Base-by-base conservation (phyloP, 805 yeast genomes). In the Wickerhamomyces xylosicus region DNA sequence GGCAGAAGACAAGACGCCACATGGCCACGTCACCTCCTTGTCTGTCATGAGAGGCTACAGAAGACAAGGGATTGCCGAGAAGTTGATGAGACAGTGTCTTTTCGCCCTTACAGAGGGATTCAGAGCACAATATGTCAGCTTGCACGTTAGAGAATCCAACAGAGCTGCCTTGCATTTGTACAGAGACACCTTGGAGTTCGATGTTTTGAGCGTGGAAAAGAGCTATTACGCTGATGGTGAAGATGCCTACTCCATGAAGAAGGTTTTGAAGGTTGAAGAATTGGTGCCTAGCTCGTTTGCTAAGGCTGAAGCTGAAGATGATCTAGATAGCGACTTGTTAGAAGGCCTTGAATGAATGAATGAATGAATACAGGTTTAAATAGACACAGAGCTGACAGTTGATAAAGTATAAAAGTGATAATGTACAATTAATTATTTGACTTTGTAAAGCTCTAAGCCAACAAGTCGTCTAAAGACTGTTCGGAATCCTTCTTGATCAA, bases 201-300 rank as follows among this genome's bases (percentile, higher is more conserved):
- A 82, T 57, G 92, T 85, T 33, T 67, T 82, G 41, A 74, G 79
- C 33, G 77, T 92, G 42, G 96, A 87, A 52, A 80, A 75, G 47
- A 72, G 82, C n/a, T 92, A 92, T 59, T 92, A 92, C 53, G 96
- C 89, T 38, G 97, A 92, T 61, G 95, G 95, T 25, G 98, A 92
- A 62, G 97, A 92, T 62, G 98, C 98, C 14, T 90, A 89, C 59
- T 82, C 92, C 32, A 92, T 92, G 98, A 78, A 77, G 55, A 84
- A 84, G 56, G 69, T 66, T 2, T 66, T 86, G 47, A 65, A 64
- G 17, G 54, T 78, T 35, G 78, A 79, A 14, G 81, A 79, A 19
- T 63, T 82, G 44, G 44, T 76, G 34, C 87, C 90, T 18, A 69
- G 73, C 41, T 58, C 60, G 33, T 72, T 71, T 44, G 78, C 76